These are phyloP conservation scores for Diaporthe sp. DNA, from an alignment of 2,329 filamentous ascomycete genomes.

Conservation along the genomic window DNA sequence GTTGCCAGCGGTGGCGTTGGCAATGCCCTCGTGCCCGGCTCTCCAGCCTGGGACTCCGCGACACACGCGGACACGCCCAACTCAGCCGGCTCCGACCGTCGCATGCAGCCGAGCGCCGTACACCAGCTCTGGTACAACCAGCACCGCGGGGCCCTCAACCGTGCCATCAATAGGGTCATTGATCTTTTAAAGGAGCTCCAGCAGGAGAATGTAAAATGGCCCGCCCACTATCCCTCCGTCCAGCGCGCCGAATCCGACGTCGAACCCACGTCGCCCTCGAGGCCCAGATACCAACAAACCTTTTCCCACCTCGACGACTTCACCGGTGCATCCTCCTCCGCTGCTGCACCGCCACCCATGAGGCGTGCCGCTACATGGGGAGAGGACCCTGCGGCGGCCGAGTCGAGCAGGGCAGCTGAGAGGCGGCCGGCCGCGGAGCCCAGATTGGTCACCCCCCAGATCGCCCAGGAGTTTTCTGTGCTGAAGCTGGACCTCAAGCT, in stretches of 20 bases:
- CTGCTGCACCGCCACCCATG: slow-evolving; percentile 52
- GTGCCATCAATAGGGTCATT: slow-evolving; percentile 88
- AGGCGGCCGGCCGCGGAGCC: slow-evolving; percentile 76
- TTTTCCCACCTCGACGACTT: slow-evolving; percentile 70
- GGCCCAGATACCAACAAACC: slow-evolving; percentile 75
- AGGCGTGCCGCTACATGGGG: slow-evolving; percentile 81
- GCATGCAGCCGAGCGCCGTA: slow-evolving; percentile 83
- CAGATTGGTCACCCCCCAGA: slow-evolving; percentile 89
- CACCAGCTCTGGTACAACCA: slow-evolving; percentile 96
- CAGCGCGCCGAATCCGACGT: slow-evolving; percentile 68
- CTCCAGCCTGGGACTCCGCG: slow-evolving; percentile 59
- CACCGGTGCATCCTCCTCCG: slow-evolving; percentile 51
- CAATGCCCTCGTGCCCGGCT: slow-evolving; percentile 54
- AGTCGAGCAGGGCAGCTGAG: slow-evolving; percentile 82
- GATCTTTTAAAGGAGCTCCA: slow-evolving; percentile 87
- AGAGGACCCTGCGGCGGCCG: slow-evolving; percentile 71
- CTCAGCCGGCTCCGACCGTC: slow-evolving; percentile 73
- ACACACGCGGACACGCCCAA: slow-evolving; percentile 60
- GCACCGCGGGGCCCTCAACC: slow-evolving; percentile 87
- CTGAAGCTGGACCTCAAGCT: slow-evolving; percentile 95
- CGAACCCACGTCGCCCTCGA: slow-evolving; percentile 63
- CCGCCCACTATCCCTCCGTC: slow-evolving; percentile 92
- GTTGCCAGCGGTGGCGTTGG: slow-evolving; percentile 71
- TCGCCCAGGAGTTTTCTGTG: slow-evolving; percentile 95
- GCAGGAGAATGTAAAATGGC: slow-evolving; percentile 92